Evolutionary conservation across 2,329 filamentous ascomycete species (phyloP).

Genomic region (Cryphonectria naterciae): DNA sequence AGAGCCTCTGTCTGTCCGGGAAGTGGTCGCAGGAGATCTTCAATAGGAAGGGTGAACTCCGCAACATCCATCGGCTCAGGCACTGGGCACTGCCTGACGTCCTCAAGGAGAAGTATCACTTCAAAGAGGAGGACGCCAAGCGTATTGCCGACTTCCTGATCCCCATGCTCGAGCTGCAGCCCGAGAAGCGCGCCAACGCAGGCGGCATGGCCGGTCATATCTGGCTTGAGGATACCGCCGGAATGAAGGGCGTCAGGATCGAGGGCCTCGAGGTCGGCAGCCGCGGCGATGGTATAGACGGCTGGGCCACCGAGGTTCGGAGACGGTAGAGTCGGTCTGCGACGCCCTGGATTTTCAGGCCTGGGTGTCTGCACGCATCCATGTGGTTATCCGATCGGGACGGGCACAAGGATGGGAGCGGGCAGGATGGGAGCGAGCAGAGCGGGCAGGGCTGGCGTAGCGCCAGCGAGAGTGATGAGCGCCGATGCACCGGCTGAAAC

Average conservation of each 20-base stretch:
- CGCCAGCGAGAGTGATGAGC: neutral
- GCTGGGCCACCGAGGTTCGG: conserved; percentile 89
- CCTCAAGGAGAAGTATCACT: conserved; percentile 95
- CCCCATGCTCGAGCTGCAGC: conserved; percentile 89
- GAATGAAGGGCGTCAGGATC: conserved; percentile 82
- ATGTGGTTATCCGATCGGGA: neutral
- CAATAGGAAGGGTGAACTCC: conserved; percentile 94
- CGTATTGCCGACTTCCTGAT: conserved; percentile 79
- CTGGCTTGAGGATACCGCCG: conserved; percentile 83
- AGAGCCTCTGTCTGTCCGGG: conserved; percentile 85
- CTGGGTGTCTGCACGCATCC: neutral
- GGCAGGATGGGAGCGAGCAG: neutral
- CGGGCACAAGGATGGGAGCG: neutral
- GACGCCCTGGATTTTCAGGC: conserved; percentile 3
- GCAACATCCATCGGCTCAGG: conserved; percentile 93
- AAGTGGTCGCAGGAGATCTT: conserved; percentile 99
- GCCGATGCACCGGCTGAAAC: neutral
- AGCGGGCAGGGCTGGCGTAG: neutral
- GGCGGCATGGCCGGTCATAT: conserved; percentile 89
- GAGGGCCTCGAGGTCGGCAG: conserved; percentile 76
- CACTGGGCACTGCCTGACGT: conserved; percentile 97
- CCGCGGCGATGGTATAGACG: conserved; percentile 89
- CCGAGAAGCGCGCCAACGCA: conserved; percentile 89
- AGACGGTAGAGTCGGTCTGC: conserved; percentile 59
- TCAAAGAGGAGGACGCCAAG: conserved; percentile 78